phyloP scores from a whole-genome alignment of 1,284 basidiomycete species.

The Xerocomus cyaneibrunnescens region DNA sequence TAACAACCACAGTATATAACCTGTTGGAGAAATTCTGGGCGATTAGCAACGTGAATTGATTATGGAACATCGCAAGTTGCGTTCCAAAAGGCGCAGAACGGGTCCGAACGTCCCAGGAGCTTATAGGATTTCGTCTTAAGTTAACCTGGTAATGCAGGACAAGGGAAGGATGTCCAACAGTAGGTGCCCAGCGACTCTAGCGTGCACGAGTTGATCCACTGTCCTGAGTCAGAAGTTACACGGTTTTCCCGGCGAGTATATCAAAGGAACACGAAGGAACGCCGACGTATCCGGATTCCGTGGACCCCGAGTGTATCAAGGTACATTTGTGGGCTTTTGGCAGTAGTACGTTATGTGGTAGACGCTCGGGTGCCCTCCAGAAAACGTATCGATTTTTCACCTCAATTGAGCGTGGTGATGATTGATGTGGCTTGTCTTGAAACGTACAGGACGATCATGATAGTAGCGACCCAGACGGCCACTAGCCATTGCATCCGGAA shows the following conservation, averaged over 20 bases:
- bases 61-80: not conserved
- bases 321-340: not conserved
- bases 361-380: not conserved
- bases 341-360: not conserved
- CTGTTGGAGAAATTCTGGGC: not conserved
- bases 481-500: too few relatives aligned
- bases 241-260: not conserved
- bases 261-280: not conserved
- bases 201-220: not conserved
- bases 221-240: not conserved
- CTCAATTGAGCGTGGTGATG: conserved; percentile 20
- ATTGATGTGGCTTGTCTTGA: conserved; percentile 4
- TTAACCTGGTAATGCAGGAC: not conserved
- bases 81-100: not conserved
- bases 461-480: conserved; percentile 2
- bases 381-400: not conserved
- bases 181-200: not conserved
- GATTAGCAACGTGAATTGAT: conserved; percentile 4
- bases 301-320: not conserved
- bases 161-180: not conserved
- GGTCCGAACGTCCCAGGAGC: not conserved
- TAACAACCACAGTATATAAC: not conserved
- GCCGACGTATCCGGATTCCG: not conserved
- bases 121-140: not conserved
- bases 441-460: conserved; percentile 9